Percentiles rank a stretch among this genome's conserved stretches.
Conservation (phyloP, 2,329 filamentous ascomycete species). For the Clarireedia homoeocarpa region DNA sequence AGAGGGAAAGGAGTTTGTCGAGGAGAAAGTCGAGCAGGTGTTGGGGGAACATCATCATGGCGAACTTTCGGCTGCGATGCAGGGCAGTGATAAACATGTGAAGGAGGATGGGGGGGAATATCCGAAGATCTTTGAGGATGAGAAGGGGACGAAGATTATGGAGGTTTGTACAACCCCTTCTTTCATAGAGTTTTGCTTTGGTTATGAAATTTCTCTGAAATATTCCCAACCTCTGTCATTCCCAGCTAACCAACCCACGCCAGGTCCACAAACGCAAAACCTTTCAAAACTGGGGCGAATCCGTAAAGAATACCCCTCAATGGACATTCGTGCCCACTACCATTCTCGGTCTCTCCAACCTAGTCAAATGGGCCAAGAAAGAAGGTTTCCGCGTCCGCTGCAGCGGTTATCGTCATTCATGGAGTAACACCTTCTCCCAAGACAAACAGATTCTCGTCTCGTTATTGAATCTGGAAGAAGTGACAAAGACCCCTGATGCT, state of each 20-base stretch:
- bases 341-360: constrained; percentile 33
- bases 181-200: neutral
- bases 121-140: constrained; percentile 30
- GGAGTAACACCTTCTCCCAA: constrained; percentile 35
- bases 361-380: constrained; percentile 32
- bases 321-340: constrained; percentile 37
- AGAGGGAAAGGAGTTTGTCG: neutral
- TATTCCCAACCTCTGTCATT: neutral
- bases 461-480: constrained; percentile 33
- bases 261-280: constrained; percentile 28
- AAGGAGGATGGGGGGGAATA: neutral
- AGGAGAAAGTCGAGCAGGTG: constrained; percentile 9
- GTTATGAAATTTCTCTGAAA: neutral
- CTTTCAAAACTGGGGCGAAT: constrained; percentile 37
- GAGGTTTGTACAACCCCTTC: constrained; percentile 22
- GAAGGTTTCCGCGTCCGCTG: constrained; percentile 34
- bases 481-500: constrained; percentile 33
- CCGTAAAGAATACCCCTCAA: constrained; percentile 32
- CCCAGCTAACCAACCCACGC: neutral
- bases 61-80: neutral
- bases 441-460: constrained; percentile 37
- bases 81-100: neutral
- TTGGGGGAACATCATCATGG: constrained; percentile 1
- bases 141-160: constrained; percentile 26
- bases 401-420: constrained; percentile 38